Conservation (phyloP, 1,284 basidiomycete species). For the Ustilago hordei region DNA sequence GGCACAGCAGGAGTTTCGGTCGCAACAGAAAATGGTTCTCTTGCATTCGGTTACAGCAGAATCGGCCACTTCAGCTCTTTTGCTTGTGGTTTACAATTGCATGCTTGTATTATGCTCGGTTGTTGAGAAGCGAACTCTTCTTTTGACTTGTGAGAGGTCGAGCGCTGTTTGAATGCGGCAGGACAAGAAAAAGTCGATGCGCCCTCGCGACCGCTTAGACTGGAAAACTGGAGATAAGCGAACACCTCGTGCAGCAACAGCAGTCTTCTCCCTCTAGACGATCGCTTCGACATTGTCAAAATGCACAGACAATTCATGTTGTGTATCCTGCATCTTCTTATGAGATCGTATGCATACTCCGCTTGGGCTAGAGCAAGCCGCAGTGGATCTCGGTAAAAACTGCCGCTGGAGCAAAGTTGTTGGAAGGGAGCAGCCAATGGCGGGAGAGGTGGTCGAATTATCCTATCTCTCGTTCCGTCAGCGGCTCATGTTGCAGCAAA, state of each 20-base stretch:
- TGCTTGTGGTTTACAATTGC: slow-evolving; percentile 1
- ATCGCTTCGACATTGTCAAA: neutral
- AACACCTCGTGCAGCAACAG: neutral
- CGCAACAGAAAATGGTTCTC: slow-evolving; percentile 2
- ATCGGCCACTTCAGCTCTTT: neutral
- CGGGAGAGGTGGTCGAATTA: neutral
- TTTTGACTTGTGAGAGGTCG: neutral
- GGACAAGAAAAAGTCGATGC: neutral
- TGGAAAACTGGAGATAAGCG: slow-evolving; percentile 3
- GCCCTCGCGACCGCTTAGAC: slow-evolving; percentile 4
- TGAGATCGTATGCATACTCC: slow-evolving; percentile 2
- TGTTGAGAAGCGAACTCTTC: slow-evolving; percentile 3
- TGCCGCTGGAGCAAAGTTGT: neutral
- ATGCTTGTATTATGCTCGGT: neutral
- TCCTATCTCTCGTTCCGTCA: slow-evolving; percentile 9
- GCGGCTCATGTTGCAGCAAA: neutral
- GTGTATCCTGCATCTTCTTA: neutral
- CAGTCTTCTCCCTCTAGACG: neutral
- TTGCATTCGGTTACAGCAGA: neutral
- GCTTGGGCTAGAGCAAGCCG: neutral
- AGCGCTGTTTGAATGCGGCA: slow-evolving; percentile 8
- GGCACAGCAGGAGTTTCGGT: neutral
- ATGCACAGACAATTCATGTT: too few relatives aligned
- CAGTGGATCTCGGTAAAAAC: neutral
- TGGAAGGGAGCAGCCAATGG: slow-evolving; percentile 5